Base-by-base conservation (phyloP, 202 grass and related monocot species). In the Setaria italica region DNA sequence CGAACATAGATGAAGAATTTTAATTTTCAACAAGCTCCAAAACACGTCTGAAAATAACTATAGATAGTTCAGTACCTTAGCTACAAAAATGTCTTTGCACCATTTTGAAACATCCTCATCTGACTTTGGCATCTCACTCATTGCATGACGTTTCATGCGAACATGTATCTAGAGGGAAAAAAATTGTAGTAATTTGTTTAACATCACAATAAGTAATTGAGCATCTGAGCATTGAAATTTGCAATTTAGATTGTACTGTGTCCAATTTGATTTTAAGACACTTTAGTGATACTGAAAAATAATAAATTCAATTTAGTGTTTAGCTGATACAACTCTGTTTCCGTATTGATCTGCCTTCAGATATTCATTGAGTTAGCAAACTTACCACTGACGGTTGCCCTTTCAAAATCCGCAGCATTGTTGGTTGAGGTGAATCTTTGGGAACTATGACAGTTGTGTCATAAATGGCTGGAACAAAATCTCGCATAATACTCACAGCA, bases 91-190 rank as follows among this genome's bases (percentile, higher is more conserved):
- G 75, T 98, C 95, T 87, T 89, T 98, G 76, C 93, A 98, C 93
- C 95, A 98, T 84, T 95, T 92, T 76, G 95, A 86, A 82, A 98
- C 86, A 87, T 91, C 93, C 7, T 98, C 95, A 65, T 98, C 95
- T 63, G 93, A 89, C 79, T 92, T 89, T 42, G 95, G 95, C 80
- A 95, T 79, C 60, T 98, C 95, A 78, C 81, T 86, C 93, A 95
- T 95, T 65, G 91, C 87, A 74, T 87, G 91, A 1, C 89, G 91
- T 81, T 98, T 98, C 67, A 98, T 87, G 81, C 90, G 93, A 78
- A 98, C 93, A 90, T 98, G 93, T 70, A 98, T 88, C 95, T 98
- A 85, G 43, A 66, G 6, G 47, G 47, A 1, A 72, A 78, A 14
- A 77, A 82, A 39, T 62, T 29, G 20, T 14, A 5, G 17, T 45